Base-by-base conservation (phyloP, 352 stramenopile genomes). In the Globisporangium perplexum region DNA sequence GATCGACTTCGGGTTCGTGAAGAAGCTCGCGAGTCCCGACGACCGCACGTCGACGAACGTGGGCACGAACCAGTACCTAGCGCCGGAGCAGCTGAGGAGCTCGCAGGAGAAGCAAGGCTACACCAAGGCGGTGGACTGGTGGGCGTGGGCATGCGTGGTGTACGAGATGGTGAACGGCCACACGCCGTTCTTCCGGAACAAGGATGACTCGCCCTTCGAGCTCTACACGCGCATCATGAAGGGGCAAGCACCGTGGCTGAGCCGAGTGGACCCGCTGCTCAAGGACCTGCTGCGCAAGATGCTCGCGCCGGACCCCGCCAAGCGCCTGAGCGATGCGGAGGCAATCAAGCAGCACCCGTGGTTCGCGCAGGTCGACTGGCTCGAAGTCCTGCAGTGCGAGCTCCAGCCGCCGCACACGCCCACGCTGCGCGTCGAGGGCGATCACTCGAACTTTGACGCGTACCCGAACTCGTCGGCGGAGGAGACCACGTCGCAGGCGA, bases 191-290 rank as follows among this genome's bases (percentile, higher is more conserved):
- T 90, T 77, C 31, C 71, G 86, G 28, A 73, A 77, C 7, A 85
- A 89, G 24, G 65, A 77, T 42, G 93, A 97, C 44, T 75, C 82
- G 24, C 84, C 94, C 46, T 97, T 94, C 56, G 75, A 86, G 50
- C 75, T 95, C 26, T 92, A 90, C 58, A 89, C 73, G 45, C 72
- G 81, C 14, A 96, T 97, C 30, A 55, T 89, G 0, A 66, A 79
- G 26, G 76, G 82, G 14, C 69, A 78, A 38, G 65, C 91, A 38
- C 62, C 71, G 55, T 84, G 70, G 72, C 62, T 72, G 18, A 65
- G 71, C 60, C 66, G 73, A 48, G 68, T 86, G 50, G 55, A 70
- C 15, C 36, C 46, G 17, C 28, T 60, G 6, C 65, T 86, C 24
- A 82, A 78, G 57, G 74, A 90, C 48, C 50, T 96, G 20, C 69